Evolutionary conservation across 2,329 filamentous ascomycete species (phyloP).

Genomic region (Xylariaceae sp.): DNA sequence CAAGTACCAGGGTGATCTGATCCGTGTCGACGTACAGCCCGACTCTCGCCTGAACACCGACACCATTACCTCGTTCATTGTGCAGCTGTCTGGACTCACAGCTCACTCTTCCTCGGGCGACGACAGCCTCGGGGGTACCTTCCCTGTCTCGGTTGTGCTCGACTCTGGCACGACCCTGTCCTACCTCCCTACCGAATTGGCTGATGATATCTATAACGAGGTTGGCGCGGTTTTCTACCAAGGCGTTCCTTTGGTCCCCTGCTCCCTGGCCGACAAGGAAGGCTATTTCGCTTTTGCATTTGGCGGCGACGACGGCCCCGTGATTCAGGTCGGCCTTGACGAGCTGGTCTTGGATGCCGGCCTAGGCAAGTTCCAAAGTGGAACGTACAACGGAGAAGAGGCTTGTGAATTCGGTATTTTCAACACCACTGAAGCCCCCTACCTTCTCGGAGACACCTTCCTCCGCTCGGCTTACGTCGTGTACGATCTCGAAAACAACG

Average conservation of each 20-base stretch:
- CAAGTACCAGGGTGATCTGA: conserved; percentile 66
- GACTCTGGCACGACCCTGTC: conserved; percentile 74
- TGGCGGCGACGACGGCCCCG: conserved; percentile 45
- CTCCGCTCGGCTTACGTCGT: conserved; percentile 60
- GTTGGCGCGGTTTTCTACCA: conserved; percentile 48
- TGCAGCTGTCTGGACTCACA: conserved; percentile 47
- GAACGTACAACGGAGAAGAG: conserved; percentile 42
- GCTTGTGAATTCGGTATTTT: conserved; percentile 58
- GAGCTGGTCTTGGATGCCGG: conserved; percentile 49
- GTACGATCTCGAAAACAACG: conserved; percentile 57
- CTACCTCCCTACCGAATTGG: conserved; percentile 64
- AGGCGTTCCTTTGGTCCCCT: conserved; percentile 47
- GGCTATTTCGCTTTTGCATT: conserved; percentile 56
- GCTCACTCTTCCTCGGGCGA: conserved; percentile 49
- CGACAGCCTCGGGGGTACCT: conserved; percentile 43
- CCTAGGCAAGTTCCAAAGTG: conserved; percentile 36
- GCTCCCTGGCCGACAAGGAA: conserved; percentile 41
- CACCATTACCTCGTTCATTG: conserved; percentile 45
- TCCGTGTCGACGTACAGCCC: conserved; percentile 57
- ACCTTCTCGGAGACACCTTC: conserved; percentile 57
- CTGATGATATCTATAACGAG: conserved; percentile 51
- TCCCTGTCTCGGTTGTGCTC: conserved; percentile 61
- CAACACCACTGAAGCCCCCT: conserved; percentile 42
- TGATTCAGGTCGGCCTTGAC: conserved; percentile 52
- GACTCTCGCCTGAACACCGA: conserved; percentile 31